phyloP scores from a whole-genome alignment of 2,329 filamentous ascomycete genomes.

The Emericellopsis atlantica region DNA sequence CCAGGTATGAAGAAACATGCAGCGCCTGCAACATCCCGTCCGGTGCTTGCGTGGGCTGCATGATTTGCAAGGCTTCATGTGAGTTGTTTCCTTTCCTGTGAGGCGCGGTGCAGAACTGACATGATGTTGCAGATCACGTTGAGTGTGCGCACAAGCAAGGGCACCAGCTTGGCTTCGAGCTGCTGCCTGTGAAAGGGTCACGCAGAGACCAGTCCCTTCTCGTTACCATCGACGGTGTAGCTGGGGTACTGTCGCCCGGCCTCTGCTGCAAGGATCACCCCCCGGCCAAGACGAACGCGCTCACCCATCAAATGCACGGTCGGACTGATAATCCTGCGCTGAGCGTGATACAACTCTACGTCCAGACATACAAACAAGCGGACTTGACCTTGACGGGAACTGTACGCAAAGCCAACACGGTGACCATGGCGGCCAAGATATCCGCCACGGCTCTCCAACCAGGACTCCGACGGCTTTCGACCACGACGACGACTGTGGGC shows the following conservation, averaged over 20 bases:
- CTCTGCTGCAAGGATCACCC: slow-evolving; percentile 88
- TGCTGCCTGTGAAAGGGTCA: slow-evolving; percentile 80
- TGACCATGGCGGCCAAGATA: slow-evolving; percentile 50
- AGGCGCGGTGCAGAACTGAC: not conserved
- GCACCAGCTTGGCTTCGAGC: slow-evolving; percentile 79
- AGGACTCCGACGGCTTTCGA: slow-evolving; percentile 42
- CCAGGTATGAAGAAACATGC: slow-evolving; percentile 66
- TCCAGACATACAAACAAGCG: slow-evolving; percentile 85
- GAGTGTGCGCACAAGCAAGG: slow-evolving; percentile 79
- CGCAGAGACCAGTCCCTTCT: slow-evolving; percentile 69
- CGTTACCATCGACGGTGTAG: slow-evolving; percentile 70
- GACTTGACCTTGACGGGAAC: slow-evolving; percentile 84
- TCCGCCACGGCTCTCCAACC: slow-evolving; percentile 17
- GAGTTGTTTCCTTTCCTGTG: slow-evolving; percentile 11
- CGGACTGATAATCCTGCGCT: slow-evolving; percentile 55
- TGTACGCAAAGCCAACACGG: slow-evolving; percentile 78
- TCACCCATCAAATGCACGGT: slow-evolving; percentile 70
- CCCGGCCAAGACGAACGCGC: slow-evolving; percentile 48
- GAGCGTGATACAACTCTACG: slow-evolving; percentile 77
- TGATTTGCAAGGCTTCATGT: slow-evolving; percentile 51
- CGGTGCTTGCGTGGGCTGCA: slow-evolving; percentile 76
- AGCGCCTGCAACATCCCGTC: slow-evolving; percentile 65
- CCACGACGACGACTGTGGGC: slow-evolving; percentile 22
- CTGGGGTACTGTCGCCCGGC: slow-evolving; percentile 69
- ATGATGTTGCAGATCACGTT: slow-evolving; percentile 53